A percentile compares a stretch with the other conserved stretches of the same genome.
These are phyloP conservation scores for Phoma sp. DNA, from an alignment of 2,329 filamentous ascomycete species.

Conservation along the genomic window DNA sequence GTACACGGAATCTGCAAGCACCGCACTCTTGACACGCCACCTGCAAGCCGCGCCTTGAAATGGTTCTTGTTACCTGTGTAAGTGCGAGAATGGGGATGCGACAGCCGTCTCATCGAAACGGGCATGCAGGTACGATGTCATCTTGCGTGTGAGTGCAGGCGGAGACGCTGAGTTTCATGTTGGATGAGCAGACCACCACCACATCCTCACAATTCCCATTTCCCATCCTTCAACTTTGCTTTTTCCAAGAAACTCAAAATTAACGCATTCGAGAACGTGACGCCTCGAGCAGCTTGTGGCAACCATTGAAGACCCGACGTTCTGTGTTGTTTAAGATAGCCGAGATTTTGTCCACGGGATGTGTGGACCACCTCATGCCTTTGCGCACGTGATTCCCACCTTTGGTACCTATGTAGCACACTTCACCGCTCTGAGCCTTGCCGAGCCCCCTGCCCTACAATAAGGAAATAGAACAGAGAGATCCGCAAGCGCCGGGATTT, in stretches of 20 bases:
- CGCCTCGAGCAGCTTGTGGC: not conserved
- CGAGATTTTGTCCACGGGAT: not conserved
- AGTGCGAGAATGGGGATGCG: not conserved
- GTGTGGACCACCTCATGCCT: not conserved
- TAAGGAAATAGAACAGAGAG: conserved; percentile 8
- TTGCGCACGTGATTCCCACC: conserved; percentile 3
- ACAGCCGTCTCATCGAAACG: conserved; percentile 9
- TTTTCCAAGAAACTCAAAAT: not conserved
- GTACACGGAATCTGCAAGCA: conserved; percentile 15
- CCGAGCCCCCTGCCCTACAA: not conserved
- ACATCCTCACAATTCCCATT: not conserved
- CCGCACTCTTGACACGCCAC: conserved; percentile 1
- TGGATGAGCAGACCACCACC: not conserved
- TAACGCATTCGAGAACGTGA: not conserved
- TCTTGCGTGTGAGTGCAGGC: conserved; percentile 3
- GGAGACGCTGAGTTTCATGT: not conserved
- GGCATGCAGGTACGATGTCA: conserved; percentile 12
- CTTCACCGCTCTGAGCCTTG: conserved; percentile 5
- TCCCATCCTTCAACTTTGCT: not conserved
- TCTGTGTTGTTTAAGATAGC: not conserved
- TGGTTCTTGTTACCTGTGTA: conserved; percentile 2
- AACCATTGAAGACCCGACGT: not conserved
- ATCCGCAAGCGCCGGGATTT: conserved; percentile 2
- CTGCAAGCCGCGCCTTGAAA: conserved; percentile 4
- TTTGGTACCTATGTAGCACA: not conserved